phyloP scores from a whole-genome alignment of 441 rosid species.

The Aleurites moluccanus region DNA sequence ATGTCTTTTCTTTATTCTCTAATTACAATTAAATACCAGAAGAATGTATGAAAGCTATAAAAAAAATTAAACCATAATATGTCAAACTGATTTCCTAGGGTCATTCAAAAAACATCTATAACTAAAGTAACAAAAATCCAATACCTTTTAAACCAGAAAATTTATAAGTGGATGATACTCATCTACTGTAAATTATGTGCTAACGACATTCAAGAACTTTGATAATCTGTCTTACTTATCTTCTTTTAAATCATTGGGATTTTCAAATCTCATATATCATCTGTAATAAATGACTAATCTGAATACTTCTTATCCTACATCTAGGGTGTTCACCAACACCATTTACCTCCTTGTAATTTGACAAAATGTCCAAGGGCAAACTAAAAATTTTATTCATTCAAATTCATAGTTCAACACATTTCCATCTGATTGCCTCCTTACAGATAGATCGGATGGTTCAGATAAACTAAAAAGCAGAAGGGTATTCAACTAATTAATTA shows the following conservation, averaged over 20 bases:
- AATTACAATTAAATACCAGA: not conserved
- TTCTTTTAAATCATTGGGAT: not conserved
- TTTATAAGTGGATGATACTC: not conserved
- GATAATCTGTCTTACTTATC: not conserved
- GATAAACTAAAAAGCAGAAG: not conserved
- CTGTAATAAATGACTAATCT: not conserved
- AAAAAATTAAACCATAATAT: not conserved
- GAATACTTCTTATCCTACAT: not conserved
- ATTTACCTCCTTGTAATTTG: not conserved
- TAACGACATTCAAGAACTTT: not conserved
- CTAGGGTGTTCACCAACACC: not conserved
- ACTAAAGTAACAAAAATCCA: not conserved
- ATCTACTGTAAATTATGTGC: not conserved
- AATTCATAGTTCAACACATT: not conserved
- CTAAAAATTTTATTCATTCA: not conserved
- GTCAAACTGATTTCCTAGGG: not conserved
- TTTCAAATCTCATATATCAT: not conserved
- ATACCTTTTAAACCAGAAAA: not conserved
- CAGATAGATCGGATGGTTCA: not conserved
- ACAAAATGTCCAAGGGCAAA: not conserved
- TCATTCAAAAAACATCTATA: not conserved
- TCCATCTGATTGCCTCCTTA: not conserved
- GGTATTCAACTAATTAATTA: not conserved
- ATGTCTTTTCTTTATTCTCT: not conserved
- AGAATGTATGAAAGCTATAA: not conserved